Evolutionary conservation across 768 basidiomycete species (phyloP), one percentile per base, ranked within the genome.

Genomic region (Phylloporus sp.): DNA sequence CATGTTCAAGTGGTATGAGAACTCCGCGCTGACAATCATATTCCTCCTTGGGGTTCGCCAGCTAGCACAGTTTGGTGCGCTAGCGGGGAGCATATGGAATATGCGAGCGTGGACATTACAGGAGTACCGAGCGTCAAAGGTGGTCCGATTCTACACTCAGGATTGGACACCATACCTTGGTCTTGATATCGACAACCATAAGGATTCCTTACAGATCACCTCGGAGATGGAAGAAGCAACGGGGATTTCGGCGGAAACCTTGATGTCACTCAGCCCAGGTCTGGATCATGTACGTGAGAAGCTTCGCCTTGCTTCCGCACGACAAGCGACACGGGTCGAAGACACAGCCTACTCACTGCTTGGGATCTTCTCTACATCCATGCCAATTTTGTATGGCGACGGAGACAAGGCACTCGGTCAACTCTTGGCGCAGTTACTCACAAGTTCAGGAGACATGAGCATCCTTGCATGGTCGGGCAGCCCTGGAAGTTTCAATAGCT

Each of bases 401-500:
- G 53, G 49, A 31, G 38, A 45, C 11, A 28, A 44, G 24, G 48
- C 41, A 9, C 42, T 54, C 3, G 42, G 47, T 12, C 41, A 48
- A 20, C 42, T 53, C 2, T n/a, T 54, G 31, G 48, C 41, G 15
- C 36, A 50, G 49, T 11, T 54, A 2, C 42, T 54, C 15, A 11
- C 44, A 3, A 44, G 31, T 36, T 50, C 49, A 0, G 46, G 50
- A 16, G 54, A 55, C 26, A 20, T 41, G 18, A 42, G 32, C 24
- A 36, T 55, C 35, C 45, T 55, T 7, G 54, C 50, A 11, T 54
- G 53, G 53, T 42, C 38, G 3, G 53, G 53, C 7, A 18, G 12
- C 28, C 23, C 34, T 5, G 50, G 54, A n/a, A 45, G 6, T n/a
- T 52, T 47, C 28, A 55, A 52, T 11, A 55, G 51, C 35, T 55